phyloP scores from a whole-genome alignment of 2,329 filamentous ascomycete species.

The Pleomassaria siparia region DNA sequence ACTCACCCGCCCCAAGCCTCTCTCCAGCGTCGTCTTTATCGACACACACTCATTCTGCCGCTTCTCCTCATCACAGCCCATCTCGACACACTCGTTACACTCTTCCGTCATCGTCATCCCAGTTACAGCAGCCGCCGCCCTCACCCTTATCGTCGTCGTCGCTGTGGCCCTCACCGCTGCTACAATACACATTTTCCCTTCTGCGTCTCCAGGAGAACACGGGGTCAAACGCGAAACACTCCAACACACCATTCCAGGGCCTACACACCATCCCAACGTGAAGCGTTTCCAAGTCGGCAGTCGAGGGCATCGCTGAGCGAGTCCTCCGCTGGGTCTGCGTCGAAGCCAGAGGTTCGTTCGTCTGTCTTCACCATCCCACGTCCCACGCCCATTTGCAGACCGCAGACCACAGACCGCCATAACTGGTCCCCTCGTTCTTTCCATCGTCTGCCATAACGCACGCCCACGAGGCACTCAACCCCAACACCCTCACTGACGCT shows the following conservation, averaged over 20 bases:
- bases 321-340: conserved; percentile 25
- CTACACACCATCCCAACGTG: conserved; percentile 34
- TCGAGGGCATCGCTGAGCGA: conserved; percentile 39
- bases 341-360: conserved; percentile 16
- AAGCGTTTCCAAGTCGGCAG: conserved; percentile 39
- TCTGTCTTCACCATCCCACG: conserved; percentile 11
- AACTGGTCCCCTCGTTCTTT: conserved; percentile 3
- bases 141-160: background rate
- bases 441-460: conserved; percentile 10
- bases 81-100: conserved; percentile 31
- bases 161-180: too few species aligned
- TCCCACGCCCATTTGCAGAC: too few species aligned
- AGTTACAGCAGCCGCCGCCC: background rate
- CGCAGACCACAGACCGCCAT: too few species aligned
- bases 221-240: conserved; percentile 35
- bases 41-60: conserved; percentile 4
- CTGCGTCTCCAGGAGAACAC: conserved; percentile 25
- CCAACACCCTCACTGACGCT: conserved; percentile 19
- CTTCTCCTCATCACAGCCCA: conserved; percentile 19
- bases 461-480: conserved; percentile 9
- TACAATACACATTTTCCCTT: conserved; percentile 38
- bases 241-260: conserved; percentile 32
- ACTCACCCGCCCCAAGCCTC: conserved; percentile 12
- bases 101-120: conserved; percentile 2
- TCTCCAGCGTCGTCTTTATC: background rate